phyloP scores from a whole-genome alignment of 805 yeast species.

The Spencermartinsiella europaea region DNA sequence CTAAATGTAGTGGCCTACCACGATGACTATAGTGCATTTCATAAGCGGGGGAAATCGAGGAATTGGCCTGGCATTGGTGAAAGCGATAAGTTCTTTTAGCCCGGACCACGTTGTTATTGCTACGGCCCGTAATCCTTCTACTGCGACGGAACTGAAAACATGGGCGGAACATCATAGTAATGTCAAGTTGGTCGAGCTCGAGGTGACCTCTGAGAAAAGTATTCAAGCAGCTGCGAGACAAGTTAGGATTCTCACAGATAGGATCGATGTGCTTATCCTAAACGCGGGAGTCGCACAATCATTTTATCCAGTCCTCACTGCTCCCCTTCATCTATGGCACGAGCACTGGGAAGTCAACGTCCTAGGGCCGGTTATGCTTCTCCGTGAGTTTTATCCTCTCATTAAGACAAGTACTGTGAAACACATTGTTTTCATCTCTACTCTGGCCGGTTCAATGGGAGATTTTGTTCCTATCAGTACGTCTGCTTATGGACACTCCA shows the following conservation, averaged over 20 bases:
- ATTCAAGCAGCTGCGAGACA: slow-evolving; percentile 18
- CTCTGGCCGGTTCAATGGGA: slow-evolving; percentile 26
- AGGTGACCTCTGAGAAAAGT: slow-evolving; percentile 20
- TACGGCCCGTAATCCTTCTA: slow-evolving; percentile 14
- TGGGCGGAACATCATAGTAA: slow-evolving; percentile 17
- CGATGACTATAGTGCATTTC: slow-evolving; percentile 27
- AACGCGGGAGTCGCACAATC: slow-evolving; percentile 27
- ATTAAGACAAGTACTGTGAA: slow-evolving; percentile 21
- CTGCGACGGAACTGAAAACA: slow-evolving; percentile 13
- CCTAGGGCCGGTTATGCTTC: slow-evolving; percentile 25
- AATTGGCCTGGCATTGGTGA: slow-evolving; percentile 33
- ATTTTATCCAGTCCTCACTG: background rate
- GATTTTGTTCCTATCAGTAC: slow-evolving; percentile 17
- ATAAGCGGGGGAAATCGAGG: slow-evolving; percentile 36
- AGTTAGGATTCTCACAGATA: slow-evolving; percentile 16
- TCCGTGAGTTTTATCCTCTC: slow-evolving; percentile 23
- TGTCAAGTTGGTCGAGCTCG: slow-evolving; percentile 25
- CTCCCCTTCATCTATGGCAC: slow-evolving; percentile 3
- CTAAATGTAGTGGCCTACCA: background rate
- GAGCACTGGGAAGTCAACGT: slow-evolving; percentile 23
- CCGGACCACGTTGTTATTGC: slow-evolving; percentile 26
- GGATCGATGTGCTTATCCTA: slow-evolving; percentile 27
- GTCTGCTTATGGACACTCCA: slow-evolving; percentile 36
- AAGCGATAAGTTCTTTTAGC: slow-evolving; percentile 22
- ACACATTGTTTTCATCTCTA: slow-evolving; percentile 29